These are phyloP conservation scores for Amauroascus niger DNA, from an alignment of 2,329 filamentous ascomycete species.

Conservation along the genomic window DNA sequence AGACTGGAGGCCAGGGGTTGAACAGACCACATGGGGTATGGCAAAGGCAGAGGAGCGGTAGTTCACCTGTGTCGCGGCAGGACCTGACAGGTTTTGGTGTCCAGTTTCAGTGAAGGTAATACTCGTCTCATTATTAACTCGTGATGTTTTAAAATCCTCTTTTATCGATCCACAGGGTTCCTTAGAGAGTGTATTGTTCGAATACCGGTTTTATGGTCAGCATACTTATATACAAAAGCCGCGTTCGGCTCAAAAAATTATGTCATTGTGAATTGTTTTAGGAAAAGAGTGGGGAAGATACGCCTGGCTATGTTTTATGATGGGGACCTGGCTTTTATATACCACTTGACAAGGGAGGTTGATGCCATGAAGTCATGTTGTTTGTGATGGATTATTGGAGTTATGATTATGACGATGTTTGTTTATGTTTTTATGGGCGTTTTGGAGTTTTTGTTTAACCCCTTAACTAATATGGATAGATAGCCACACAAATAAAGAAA, in stretches of 20 bases:
- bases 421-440: background rate
- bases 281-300: background rate
- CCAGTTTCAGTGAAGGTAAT: slow-evolving; percentile 12
- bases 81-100: slow-evolving; percentile 21
- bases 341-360: background rate
- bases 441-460: background rate
- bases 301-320: slow-evolving; percentile 1
- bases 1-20: background rate
- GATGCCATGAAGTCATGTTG: slow-evolving; percentile 1
- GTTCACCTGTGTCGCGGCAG: slow-evolving; percentile 23
- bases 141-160: background rate
- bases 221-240: background rate
- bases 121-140: background rate
- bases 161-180: too few species aligned
- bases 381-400: background rate
- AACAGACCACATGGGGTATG: background rate
- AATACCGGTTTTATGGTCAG: background rate
- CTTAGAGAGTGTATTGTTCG: background rate
- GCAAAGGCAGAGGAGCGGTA: slow-evolving; percentile 14
- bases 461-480: background rate
- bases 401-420: background rate
- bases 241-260: background rate
- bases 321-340: background rate
- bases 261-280: background rate
- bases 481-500: background rate